Percentiles rank a stretch among this genome's conserved stretches.
These are phyloP conservation scores for Epichloe hybrida DNA, from an alignment of 2,329 filamentous ascomycete species.

Conservation along the genomic window DNA sequence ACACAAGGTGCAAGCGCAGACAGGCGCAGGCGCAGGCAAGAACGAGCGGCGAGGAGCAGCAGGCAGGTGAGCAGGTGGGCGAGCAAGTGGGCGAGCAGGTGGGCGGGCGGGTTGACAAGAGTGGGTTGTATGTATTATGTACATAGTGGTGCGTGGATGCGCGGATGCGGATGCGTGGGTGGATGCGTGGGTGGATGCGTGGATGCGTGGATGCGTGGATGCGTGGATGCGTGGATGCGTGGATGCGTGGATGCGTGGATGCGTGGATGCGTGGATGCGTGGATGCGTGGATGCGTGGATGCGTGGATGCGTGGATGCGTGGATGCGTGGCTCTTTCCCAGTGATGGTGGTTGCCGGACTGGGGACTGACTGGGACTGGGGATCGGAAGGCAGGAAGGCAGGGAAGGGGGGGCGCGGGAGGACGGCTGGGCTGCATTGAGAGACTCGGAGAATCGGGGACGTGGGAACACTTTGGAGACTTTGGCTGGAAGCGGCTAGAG, in stretches of 20 bases:
- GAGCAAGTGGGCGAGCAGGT: background rate
- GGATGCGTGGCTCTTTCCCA: conserved; percentile 2
- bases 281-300: too few species aligned
- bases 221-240: background rate
- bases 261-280: background rate
- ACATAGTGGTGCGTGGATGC: background rate
- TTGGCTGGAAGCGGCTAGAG: conserved; percentile 2
- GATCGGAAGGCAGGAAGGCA: background rate
- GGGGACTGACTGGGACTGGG: too few species aligned
- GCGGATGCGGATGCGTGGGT: too few species aligned
- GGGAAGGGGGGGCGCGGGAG: background rate
- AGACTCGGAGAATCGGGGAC: background rate
- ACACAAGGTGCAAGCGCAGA: conserved; percentile 5
- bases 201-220: background rate
- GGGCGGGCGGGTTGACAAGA: background rate
- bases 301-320: background rate
- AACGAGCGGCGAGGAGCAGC: background rate
- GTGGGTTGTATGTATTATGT: background rate
- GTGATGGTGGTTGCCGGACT: background rate
- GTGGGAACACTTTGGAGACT: background rate
- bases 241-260: background rate
- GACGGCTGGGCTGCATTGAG: background rate
- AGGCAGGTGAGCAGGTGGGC: background rate
- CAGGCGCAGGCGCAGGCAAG: conserved; percentile 8
- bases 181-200: too few species aligned